Conservation (phyloP, 495 filamentous ascomycete genomes). For the Talaromyces nanjingensis region DNA sequence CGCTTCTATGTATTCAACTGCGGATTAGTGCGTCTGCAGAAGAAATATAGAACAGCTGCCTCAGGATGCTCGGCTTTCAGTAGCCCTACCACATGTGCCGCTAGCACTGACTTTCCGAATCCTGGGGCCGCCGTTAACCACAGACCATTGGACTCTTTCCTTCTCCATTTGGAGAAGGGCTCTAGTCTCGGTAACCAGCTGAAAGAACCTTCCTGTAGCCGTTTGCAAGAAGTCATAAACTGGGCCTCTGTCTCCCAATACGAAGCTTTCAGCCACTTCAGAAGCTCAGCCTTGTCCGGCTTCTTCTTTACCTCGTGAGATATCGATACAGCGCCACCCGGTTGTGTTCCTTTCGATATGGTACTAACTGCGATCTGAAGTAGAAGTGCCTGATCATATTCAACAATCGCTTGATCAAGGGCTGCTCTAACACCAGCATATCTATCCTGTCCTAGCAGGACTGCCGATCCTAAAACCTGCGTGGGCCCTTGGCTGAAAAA, state of each 20-base stretch:
- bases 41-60: not conserved
- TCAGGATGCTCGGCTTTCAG: not conserved
- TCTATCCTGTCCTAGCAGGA: not conserved
- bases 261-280: not conserved
- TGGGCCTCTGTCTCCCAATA: not conserved
- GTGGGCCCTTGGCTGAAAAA: not conserved
- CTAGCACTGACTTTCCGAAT: not conserved
- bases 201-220: not conserved
- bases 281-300: not conserved
- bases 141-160: not conserved
- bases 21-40: not conserved
- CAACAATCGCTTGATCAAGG: not conserved
- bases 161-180: not conserved
- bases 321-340: not conserved
- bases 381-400: not conserved
- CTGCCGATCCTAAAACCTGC: not conserved
- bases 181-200: not conserved
- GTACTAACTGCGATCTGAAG: not conserved
- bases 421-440: not conserved
- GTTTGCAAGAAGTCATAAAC: not conserved
- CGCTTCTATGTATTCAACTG: not conserved
- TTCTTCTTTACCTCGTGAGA: not conserved
- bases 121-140: not conserved
- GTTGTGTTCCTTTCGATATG: not conserved
- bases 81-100: not conserved